phyloP scores from a whole-genome alignment of 2,329 filamentous ascomycete genomes.

The Pseudomassariella vexata region DNA sequence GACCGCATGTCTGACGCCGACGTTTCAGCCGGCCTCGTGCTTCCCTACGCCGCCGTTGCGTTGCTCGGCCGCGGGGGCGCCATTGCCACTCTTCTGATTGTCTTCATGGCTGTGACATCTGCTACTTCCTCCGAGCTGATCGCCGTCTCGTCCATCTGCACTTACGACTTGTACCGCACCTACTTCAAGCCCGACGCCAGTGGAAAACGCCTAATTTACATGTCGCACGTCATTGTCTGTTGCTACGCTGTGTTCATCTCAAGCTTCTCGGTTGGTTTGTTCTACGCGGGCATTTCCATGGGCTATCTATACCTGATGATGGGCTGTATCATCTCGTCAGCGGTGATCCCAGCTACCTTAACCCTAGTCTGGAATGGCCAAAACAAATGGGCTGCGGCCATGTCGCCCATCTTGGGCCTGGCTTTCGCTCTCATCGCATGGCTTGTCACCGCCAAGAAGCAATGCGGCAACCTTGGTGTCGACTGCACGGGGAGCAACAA shows the following conservation, averaged over 20 bases:
- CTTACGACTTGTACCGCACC: constrained; percentile 83
- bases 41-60: constrained; percentile 80
- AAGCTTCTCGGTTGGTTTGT: constrained; percentile 69
- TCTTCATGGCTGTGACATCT: constrained; percentile 88
- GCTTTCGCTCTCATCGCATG: constrained; percentile 65
- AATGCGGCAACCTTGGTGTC: constrained; percentile 65
- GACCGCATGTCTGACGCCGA: constrained; percentile 67
- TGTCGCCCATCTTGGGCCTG: constrained; percentile 65
- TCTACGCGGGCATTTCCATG: constrained; percentile 74
- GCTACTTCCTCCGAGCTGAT: constrained; percentile 80
- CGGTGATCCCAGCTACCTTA: constrained; percentile 75
- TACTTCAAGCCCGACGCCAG: constrained; percentile 76
- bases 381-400: constrained; percentile 66
- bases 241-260: constrained; percentile 72
- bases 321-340: constrained; percentile 84
- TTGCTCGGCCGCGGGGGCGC: constrained; percentile 79
- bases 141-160: constrained; percentile 81
- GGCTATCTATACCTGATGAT: constrained; percentile 86
- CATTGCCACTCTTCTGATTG: constrained; percentile 68
- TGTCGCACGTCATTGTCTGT: constrained; percentile 68
- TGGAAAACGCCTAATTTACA: constrained; percentile 72
- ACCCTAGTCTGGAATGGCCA: constrained; percentile 78
- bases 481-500: constrained; percentile 76
- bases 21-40: constrained; percentile 75
- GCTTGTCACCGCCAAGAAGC: constrained; percentile 68